Evolutionary conservation across 1,284 basidiomycete species (phyloP).

Genomic region (Phlebopus sp.): DNA sequence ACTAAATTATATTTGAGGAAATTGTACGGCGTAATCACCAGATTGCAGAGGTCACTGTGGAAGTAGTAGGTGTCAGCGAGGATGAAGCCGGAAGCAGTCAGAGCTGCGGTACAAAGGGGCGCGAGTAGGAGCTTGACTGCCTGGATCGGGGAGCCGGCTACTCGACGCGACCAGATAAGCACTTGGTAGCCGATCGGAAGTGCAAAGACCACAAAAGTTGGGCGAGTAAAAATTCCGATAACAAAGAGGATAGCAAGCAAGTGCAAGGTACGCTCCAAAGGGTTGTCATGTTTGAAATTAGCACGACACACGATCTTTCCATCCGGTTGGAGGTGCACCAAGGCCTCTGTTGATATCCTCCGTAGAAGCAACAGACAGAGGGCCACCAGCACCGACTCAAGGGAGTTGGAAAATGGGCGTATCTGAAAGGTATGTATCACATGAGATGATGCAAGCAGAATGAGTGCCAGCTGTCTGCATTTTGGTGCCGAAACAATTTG

Average conservation of each 20-base stretch:
- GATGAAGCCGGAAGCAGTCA: conserved; percentile 20
- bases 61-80: conserved; percentile 35
- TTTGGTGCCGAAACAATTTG: conserved; percentile 23
- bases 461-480: conserved; percentile 23
- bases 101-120: conserved; percentile 19
- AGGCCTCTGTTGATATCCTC: conserved; percentile 9
- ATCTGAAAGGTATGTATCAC: conserved; percentile 39
- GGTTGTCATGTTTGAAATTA: neutral
- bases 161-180: conserved; percentile 15
- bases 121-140: conserved; percentile 13
- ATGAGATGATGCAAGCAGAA: conserved; percentile 40
- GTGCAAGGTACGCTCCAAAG: conserved; percentile 16
- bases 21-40: conserved; percentile 38
- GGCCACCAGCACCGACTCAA: conserved; percentile 35
- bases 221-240: conserved; percentile 34
- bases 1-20: conserved; percentile 39
- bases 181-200: conserved; percentile 31
- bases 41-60: conserved; percentile 15
- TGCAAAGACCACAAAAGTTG: conserved; percentile 37
- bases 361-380: conserved; percentile 27
- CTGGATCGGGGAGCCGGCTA: conserved; percentile 12
- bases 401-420: conserved; percentile 40
- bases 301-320: neutral
- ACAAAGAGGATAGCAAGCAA: conserved; percentile 26
- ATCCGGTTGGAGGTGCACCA: neutral